phyloP scores from a whole-genome alignment of 2,329 filamentous ascomycete species.

The Zymoseptoria crescenta region DNA sequence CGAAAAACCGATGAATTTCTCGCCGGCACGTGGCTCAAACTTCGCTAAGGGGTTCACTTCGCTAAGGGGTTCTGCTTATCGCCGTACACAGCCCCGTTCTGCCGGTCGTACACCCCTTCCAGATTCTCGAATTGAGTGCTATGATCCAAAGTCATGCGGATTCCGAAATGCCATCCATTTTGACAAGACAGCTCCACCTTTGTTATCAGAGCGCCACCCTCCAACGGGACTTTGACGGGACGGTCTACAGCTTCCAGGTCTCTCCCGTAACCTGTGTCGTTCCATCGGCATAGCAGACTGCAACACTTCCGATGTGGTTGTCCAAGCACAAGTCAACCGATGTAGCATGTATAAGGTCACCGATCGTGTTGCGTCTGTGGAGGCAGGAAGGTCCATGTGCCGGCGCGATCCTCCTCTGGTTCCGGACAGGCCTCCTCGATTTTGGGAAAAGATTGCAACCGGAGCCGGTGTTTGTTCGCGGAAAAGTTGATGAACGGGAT shows the following conservation, averaged over 20 bases:
- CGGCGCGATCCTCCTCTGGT: conserved; percentile 5
- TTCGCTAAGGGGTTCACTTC: conserved; percentile 12
- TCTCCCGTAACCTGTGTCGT: conserved; percentile 33
- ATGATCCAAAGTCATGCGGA: conserved; percentile 28
- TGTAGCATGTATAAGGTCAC: conserved; percentile 32
- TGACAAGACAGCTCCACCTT: conserved; percentile 26
- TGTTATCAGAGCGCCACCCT: conserved; percentile 23
- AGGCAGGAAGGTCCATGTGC: conserved; percentile 9
- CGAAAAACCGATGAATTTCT: conserved; percentile 43
- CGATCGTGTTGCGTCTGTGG: conserved; percentile 23
- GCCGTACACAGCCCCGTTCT: not conserved
- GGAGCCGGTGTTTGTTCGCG: conserved; percentile 32
- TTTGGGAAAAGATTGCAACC: conserved; percentile 31
- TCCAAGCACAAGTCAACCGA: conserved; percentile 42
- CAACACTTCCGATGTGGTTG: conserved; percentile 38
- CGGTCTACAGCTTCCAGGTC: conserved; percentile 32
- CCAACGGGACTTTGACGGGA: conserved; percentile 25
- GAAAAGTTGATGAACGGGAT: conserved; percentile 33
- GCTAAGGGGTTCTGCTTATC: conserved; percentile 6
- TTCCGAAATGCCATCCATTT: conserved; percentile 19
- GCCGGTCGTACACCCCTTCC: conserved; percentile 14
- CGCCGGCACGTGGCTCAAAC: conserved; percentile 27
- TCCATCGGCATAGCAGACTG: conserved; percentile 41
- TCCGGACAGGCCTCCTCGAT: conserved; percentile 10
- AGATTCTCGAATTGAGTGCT: conserved; percentile 27